Evolutionary conservation across 441 rosid genomes (phyloP).

Genomic region (Aleurites moluccanus): DNA sequence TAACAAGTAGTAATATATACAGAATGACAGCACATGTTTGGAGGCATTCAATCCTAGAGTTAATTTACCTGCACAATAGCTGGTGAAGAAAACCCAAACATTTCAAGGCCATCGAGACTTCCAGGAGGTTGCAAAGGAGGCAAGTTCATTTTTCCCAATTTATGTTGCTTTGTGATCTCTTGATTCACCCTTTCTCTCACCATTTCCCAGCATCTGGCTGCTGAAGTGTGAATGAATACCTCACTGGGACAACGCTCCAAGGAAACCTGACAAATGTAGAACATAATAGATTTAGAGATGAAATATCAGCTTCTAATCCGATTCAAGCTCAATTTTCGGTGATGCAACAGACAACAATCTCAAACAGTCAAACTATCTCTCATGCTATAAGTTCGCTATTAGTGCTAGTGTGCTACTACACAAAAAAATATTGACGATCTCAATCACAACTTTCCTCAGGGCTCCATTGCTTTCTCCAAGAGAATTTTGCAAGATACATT

Average conservation of each 20-base stretch:
- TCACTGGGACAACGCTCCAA: constrained; percentile 76
- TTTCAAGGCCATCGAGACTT: constrained; percentile 95
- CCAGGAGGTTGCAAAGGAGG: constrained; percentile 97
- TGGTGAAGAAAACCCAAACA: constrained; percentile 97
- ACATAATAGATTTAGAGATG: not conserved
- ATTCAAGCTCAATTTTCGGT: not conserved
- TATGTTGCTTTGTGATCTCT: constrained; percentile 88
- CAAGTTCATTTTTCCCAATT: constrained; percentile 70
- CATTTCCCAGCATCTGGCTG: constrained; percentile 98
- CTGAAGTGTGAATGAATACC: constrained; percentile 82
- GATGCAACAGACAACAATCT: not conserved
- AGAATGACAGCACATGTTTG: not conserved
- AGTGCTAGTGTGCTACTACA: not conserved
- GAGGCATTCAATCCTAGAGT: not conserved
- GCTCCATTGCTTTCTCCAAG: not conserved
- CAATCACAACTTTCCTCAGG: not conserved
- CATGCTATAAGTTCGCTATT: not conserved
- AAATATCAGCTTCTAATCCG: not conserved
- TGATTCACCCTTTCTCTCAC: constrained; percentile 92
- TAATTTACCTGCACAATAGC: constrained; percentile 84
- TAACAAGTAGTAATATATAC: not conserved
- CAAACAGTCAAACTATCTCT: not conserved
- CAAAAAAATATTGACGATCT: not conserved
- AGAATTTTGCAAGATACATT: not conserved
- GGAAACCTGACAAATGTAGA: constrained; percentile 62